Conservation (phyloP, 2,329 filamentous ascomycete genomes). For the Aureobasidium sp. region DNA sequence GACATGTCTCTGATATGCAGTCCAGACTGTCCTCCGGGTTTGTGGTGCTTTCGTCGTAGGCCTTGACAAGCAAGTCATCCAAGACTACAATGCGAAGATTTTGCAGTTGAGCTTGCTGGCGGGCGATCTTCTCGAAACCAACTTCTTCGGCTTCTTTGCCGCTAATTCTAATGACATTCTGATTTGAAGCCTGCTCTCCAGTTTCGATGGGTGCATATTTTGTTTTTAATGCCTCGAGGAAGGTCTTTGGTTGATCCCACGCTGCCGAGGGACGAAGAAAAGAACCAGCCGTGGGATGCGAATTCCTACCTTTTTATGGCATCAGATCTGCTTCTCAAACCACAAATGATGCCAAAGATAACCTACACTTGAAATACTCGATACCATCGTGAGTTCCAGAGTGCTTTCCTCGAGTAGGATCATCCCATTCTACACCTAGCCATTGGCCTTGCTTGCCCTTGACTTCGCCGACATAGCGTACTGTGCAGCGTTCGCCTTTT, state of each 20-base stretch:
- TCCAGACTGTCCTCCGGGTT: background rate
- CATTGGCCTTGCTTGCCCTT: conserved; percentile 68
- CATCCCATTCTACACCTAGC: conserved; percentile 97
- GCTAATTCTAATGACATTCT: conserved; percentile 56
- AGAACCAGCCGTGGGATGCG: conserved; percentile 64
- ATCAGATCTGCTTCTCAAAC: background rate
- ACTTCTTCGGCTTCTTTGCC: conserved; percentile 85
- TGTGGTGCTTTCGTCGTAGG: conserved; percentile 13
- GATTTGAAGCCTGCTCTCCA: conserved; percentile 18
- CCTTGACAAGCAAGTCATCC: conserved; percentile 51
- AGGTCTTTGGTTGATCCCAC: conserved; percentile 58
- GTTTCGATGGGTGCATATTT: conserved; percentile 65
- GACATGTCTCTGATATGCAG: conserved; percentile 34
- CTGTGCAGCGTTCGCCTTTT: conserved; percentile 67
- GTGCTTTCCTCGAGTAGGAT: conserved; percentile 78
- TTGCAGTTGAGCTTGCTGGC: conserved; percentile 65
- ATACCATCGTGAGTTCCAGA: conserved; percentile 71
- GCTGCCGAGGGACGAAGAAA: conserved; percentile 74
- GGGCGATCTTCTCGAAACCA: conserved; percentile 86
- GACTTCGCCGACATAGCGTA: conserved; percentile 73
- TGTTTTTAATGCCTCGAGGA: conserved; percentile 67
- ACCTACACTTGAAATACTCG: conserved; percentile 74
- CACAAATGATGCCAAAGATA: background rate
- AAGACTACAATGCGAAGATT: conserved; percentile 76
- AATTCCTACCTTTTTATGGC: conserved; percentile 45